Percentiles rank a stretch among this genome's conserved stretches.
Conservation (phyloP, 805 yeast species). For the Myxozyma melibiosi region DNA sequence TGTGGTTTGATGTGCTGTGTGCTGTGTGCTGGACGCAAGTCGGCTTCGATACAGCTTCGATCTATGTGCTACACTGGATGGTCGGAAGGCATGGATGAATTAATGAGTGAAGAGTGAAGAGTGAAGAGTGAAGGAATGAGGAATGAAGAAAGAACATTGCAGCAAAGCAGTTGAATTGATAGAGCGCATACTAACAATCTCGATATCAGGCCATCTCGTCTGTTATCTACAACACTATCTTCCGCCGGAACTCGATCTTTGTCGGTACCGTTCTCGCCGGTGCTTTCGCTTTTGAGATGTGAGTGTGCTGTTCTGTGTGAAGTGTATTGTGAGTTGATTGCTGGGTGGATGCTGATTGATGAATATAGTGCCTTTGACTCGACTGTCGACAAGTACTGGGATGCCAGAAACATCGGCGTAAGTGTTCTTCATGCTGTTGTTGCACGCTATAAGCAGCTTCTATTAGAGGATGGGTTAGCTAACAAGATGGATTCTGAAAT, state of each 20-base stretch:
- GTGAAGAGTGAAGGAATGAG: no score
- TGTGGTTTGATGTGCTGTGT: no score
- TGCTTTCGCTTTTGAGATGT: constrained; percentile 76
- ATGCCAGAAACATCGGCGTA: constrained; percentile 45
- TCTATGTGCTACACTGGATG: no score
- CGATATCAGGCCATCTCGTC: constrained; percentile 39
- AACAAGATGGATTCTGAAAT: neutral
- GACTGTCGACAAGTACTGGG: constrained; percentile 43
- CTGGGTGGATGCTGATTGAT: neutral
- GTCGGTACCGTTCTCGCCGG: constrained; percentile 75
- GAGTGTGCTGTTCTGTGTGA: constrained; percentile 11
- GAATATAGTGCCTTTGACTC: constrained; percentile 41
- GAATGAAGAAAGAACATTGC: no score
- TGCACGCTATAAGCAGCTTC: neutral
- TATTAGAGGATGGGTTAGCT: no score
- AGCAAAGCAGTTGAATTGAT: neutral
- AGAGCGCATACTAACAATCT: neutral
- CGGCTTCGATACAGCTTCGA: no score
- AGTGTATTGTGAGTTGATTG: neutral
- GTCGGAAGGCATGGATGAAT: no score
- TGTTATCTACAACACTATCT: constrained; percentile 56
- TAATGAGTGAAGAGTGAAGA: no score
- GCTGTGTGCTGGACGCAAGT: no score
- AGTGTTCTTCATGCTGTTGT: constrained; percentile 16
- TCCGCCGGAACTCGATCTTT: constrained; percentile 81